Conservation (phyloP, 2,329 filamentous ascomycete species). For the Pyrenophora tritici-repentis region DNA sequence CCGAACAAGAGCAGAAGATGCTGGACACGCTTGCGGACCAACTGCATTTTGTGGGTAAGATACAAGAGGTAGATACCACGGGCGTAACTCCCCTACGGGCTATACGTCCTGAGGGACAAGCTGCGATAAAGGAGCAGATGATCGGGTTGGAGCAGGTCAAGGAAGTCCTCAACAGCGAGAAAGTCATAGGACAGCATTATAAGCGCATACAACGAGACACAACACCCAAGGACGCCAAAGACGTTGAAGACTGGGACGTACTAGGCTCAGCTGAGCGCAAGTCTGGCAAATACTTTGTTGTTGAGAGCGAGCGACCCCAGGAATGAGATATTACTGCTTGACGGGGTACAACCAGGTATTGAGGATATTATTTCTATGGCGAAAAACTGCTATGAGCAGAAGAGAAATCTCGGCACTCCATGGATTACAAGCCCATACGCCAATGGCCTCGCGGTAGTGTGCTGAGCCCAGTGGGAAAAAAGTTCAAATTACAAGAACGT, state of each 20-base stretch:
- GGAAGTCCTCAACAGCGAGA: constrained; percentile 64
- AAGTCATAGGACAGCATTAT: constrained; percentile 60
- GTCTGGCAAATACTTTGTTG: constrained; percentile 76
- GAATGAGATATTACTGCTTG: constrained; percentile 20
- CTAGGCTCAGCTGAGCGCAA: constrained; percentile 68
- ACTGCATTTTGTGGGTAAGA: constrained; percentile 85
- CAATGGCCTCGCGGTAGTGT: too few species aligned
- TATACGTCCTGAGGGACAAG: constrained; percentile 77
- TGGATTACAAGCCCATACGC: too few species aligned
- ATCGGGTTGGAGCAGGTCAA: constrained; percentile 64
- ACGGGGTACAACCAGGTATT: too few species aligned
- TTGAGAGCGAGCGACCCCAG: constrained; percentile 62
- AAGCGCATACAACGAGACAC: constrained; percentile 56
- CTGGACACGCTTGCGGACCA: constrained; percentile 77
- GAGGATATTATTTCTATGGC: background rate
- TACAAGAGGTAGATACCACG: constrained; percentile 77
- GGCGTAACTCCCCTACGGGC: constrained; percentile 74
- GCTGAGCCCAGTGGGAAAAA: too few species aligned
- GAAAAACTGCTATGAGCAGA: background rate
- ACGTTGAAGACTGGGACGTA: constrained; percentile 71
- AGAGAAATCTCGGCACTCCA: background rate
- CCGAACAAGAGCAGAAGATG: constrained; percentile 70
- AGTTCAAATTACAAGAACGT: too few species aligned
- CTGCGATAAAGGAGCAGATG: constrained; percentile 60
- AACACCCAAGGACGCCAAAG: constrained; percentile 48